Percentiles rank a stretch among this genome's conserved stretches.
Conservation (phyloP, 306 rosid genomes). For the Cicer yamashitae region DNA sequence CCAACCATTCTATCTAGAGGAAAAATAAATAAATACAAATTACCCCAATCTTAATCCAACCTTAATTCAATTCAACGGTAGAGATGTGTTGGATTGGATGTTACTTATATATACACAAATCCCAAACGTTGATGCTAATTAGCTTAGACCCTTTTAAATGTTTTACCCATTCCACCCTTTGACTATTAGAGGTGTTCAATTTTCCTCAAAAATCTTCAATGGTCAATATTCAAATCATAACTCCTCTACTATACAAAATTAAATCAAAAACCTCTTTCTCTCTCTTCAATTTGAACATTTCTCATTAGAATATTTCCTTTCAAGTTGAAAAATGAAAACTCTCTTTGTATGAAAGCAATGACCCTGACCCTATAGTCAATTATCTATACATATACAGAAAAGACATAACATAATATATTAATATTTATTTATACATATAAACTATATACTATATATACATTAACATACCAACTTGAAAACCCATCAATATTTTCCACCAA, state of each 20-base stretch:
- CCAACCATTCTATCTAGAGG: too few relatives aligned
- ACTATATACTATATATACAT: not conserved
- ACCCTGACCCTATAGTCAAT: conserved; percentile 12
- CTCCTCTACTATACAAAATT: conserved; percentile 9
- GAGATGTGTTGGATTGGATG: not conserved
- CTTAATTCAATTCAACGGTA: not conserved
- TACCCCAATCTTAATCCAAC: not conserved
- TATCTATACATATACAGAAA: too few relatives aligned
- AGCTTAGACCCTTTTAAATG: not conserved
- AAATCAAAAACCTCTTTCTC: not conserved
- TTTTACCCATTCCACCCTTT: conserved; percentile 61
- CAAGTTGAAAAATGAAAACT: conserved; percentile 48
- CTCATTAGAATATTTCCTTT: conserved; percentile 41
- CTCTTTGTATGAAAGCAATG: conserved; percentile 45
- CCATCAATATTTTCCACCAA: conserved; percentile 34
- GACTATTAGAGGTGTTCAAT: conserved; percentile 50
- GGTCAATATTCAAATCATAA: conserved; percentile 75
- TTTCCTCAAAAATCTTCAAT: conserved; percentile 56
- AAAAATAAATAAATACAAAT: not conserved
- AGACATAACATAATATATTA: too few relatives aligned
- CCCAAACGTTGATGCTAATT: not conserved
- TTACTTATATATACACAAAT: not conserved
- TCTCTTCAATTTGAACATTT: conserved; percentile 53
- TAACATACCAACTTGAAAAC: conserved; percentile 30
- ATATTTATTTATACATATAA: not conserved